Evolutionary conservation across 164 flowering plant genomes (phyloP).

Genomic region (Magnolia officinalis): DNA sequence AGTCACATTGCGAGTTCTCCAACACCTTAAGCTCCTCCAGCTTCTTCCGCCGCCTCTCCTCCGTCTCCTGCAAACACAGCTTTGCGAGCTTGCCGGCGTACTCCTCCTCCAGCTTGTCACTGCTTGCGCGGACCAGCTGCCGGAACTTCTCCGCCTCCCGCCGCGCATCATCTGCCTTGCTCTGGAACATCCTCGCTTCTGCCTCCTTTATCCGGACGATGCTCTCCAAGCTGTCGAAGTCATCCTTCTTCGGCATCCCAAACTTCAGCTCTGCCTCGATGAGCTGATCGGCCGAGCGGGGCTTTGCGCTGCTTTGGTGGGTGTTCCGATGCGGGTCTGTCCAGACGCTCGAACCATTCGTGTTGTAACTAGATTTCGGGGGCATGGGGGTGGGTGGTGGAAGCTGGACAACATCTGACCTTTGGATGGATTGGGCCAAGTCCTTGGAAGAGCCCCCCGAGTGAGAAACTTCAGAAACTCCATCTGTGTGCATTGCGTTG

Average conservation of each 20-base stretch:
- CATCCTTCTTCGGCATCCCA: constrained; percentile 42
- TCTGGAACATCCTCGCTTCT: constrained; percentile 88
- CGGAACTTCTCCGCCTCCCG: constrained; percentile 68
- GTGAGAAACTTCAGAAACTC: constrained; percentile 34
- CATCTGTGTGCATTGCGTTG: constrained; percentile 25
- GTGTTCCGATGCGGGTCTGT: constrained; percentile 24
- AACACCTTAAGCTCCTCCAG: constrained; percentile 74
- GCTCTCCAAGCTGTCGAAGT: constrained; percentile 77
- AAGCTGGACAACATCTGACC: constrained; percentile 24
- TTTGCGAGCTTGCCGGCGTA: constrained; percentile 63
- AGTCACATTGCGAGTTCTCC: constrained; percentile 75
- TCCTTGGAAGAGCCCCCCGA: constrained; percentile 42
- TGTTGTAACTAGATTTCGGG: constrained; percentile 36
- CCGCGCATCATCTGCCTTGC: constrained; percentile 82
- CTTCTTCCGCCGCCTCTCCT: constrained; percentile 74
- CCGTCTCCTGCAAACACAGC: constrained; percentile 74
- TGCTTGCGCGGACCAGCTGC: constrained; percentile 44
- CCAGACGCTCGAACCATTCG: constrained; percentile 28
- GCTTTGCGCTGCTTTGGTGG: constrained; percentile 30
- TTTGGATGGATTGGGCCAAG: constrained; percentile 23
- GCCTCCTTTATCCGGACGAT: constrained; percentile 77
- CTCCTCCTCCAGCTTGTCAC: constrained; percentile 75
- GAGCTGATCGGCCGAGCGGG: constrained; percentile 29
- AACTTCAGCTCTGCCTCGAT: constrained; percentile 41
- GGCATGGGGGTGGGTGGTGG: constrained; percentile 33